These are phyloP conservation scores for Sanghuangporus weigelae DNA, from an alignment of 1,284 basidiomycete genomes.

Conservation along the genomic window DNA sequence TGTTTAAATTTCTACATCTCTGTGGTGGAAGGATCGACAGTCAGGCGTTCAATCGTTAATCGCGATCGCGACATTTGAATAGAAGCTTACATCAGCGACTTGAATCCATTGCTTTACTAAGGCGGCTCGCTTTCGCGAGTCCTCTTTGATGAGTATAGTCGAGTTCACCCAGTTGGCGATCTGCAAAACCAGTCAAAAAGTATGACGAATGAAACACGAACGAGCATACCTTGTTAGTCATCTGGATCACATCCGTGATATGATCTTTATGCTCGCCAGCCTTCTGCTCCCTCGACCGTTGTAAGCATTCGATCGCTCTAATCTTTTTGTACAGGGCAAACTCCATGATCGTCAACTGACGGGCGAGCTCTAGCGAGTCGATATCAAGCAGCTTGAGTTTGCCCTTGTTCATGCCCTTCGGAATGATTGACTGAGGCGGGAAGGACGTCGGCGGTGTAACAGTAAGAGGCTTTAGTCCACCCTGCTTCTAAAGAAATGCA, in stretches of 20 bases:
- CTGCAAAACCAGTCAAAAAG: constrained; percentile 31
- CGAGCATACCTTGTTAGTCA: constrained; percentile 73
- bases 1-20: constrained; percentile 88
- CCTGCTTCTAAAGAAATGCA: constrained; percentile 13
- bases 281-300: constrained; percentile 71
- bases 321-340: constrained; percentile 86
- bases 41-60: too few species aligned
- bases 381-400: constrained; percentile 85
- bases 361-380: constrained; percentile 86
- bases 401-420: constrained; percentile 53
- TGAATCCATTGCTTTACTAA: constrained; percentile 90
- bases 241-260: constrained; percentile 87
- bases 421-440: constrained; percentile 69
- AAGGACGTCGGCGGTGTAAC: constrained; percentile 21
- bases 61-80: background rate
- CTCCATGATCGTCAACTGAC: constrained; percentile 94
- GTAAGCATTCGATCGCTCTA: constrained; percentile 87
- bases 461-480: constrained; percentile 12
- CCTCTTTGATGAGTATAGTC: constrained; percentile 79
- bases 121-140: constrained; percentile 77
- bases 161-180: constrained; percentile 96
- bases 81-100: constrained; percentile 79
- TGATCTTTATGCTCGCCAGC: constrained; percentile 67
- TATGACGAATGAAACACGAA: background rate
- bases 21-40: constrained; percentile 27